phyloP scores from a whole-genome alignment of 1,284 basidiomycete genomes.

The Marasmius tenuissimus region DNA sequence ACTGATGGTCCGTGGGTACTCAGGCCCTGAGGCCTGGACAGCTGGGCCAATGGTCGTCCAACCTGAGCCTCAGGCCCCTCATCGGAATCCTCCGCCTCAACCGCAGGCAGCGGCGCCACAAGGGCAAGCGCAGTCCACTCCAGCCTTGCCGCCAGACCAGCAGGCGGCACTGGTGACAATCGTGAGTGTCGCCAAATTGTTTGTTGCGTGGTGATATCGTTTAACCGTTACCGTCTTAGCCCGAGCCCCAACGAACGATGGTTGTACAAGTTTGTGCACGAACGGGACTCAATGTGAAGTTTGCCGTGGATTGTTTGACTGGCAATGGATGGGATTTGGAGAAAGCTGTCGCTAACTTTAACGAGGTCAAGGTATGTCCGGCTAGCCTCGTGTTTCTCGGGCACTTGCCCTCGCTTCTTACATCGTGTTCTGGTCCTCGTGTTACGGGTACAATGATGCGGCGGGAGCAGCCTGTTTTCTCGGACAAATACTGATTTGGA shows the following conservation, averaged over 20 bases:
- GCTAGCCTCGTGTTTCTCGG: not conserved
- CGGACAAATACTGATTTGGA: conserved; percentile 2
- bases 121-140: conserved; percentile 20
- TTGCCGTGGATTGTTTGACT: conserved; percentile 77
- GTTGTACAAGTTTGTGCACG: conserved; percentile 67
- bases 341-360: conserved; percentile 77
- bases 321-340: conserved; percentile 82
- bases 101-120: conserved; percentile 10
- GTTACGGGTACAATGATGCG: not conserved
- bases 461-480: not conserved
- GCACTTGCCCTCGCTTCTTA: not conserved
- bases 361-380: conserved; percentile 70
- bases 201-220: conserved; percentile 4
- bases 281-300: conserved; percentile 77
- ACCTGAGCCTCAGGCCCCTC: conserved; percentile 19
- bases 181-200: conserved; percentile 40
- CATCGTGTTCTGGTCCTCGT: not conserved
- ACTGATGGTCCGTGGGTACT: conserved; percentile 81
- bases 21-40: conserved; percentile 78
- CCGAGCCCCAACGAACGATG: conserved; percentile 64
- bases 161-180: conserved; percentile 52
- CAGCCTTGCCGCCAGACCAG: conserved; percentile 41
- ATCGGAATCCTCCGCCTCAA: not conserved
- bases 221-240: conserved; percentile 35
- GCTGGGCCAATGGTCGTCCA: conserved; percentile 72